Base-by-base conservation (phyloP, 768 basidiomycete genomes). In the Naganishia vishniacii region DNA sequence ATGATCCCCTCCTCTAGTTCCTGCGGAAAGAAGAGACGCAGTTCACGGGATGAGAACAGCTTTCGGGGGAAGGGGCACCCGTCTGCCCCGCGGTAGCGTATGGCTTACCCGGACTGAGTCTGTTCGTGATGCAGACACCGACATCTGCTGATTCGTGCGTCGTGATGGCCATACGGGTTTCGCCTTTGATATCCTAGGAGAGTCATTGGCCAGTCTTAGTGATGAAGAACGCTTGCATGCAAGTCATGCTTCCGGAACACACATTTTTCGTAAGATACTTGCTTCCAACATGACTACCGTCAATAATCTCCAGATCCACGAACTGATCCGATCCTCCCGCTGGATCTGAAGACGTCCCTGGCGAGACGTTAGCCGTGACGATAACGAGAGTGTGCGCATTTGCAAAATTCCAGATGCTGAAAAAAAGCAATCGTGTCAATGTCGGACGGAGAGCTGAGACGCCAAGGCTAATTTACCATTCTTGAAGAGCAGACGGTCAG, bases 71-170 rank as follows among this genome's bases (percentile, higher is more conserved):
- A 67, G 63, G 44, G 18, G 11, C n/a, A 9, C 48, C 13, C 16
- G 53, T 7, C 8, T 7, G 45, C 45, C 18, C 8, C 23, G 23
- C 45, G 45, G 18, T n/a, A 46, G 45, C 18, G 6, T 8, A n/a
- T 18, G 12, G 82, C 87, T 68, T 69, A 92, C 93, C 82, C 56
- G 82, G 79, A 58, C 88, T 85, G 62, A 92, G 71, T 56, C 83
- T 80, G 74, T 98, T 97, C 78, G 81, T 87, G 77, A 99, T 85
- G 80, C 94, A 99, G 4, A 98, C 92, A 0, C 95, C 95, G 11
- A 99, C 85, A 74, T 99, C 91, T 5, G 89, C 93, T 48, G 93
- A 89, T 34, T 85, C 83, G 77, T 97, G 95, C 11, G 91, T 86
- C 2, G 94, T 99, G 68, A 99, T 83, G 11, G 94, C 94, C 65